Evolutionary conservation across 2,329 filamentous ascomycete species (phyloP).

Genomic region (Phyllosticta citriasiana): DNA sequence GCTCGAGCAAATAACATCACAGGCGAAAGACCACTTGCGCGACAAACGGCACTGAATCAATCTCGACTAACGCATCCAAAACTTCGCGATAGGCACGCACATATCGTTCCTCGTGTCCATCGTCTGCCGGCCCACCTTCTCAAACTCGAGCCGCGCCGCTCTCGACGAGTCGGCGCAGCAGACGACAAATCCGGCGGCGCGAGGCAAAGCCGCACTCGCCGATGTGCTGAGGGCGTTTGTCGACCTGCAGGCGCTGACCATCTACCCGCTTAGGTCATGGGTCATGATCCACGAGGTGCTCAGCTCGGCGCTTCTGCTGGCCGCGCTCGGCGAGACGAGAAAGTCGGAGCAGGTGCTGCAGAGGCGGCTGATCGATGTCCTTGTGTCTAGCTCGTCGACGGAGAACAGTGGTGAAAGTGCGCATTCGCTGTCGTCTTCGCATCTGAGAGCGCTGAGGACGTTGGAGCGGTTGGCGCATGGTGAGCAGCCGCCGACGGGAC

Average conservation of each 20-base stretch:
- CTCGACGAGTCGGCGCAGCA: neutral
- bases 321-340: slow-evolving; percentile 1
- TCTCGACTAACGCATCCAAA: neutral
- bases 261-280: slow-evolving; percentile 2
- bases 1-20: neutral
- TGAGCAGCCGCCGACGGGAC: neutral
- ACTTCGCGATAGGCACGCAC: neutral
- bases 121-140: slow-evolving; percentile 4
- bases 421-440: neutral
- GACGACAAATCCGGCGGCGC: neutral
- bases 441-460: neutral
- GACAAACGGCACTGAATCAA: neutral
- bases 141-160: neutral
- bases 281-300: slow-evolving; percentile 2
- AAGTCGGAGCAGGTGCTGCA: neutral
- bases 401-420: neutral
- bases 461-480: neutral
- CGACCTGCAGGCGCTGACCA: neutral
- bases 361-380: neutral
- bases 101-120: neutral
- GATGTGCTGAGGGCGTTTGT: neutral
- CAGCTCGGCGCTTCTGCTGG: slow-evolving; percentile 2
- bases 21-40: neutral
- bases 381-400: neutral
- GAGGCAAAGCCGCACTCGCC: neutral